These are phyloP conservation scores for Heracleum sosnowskyi DNA, from an alignment of 129 eudicot genomes.

Conservation along the genomic window DNA sequence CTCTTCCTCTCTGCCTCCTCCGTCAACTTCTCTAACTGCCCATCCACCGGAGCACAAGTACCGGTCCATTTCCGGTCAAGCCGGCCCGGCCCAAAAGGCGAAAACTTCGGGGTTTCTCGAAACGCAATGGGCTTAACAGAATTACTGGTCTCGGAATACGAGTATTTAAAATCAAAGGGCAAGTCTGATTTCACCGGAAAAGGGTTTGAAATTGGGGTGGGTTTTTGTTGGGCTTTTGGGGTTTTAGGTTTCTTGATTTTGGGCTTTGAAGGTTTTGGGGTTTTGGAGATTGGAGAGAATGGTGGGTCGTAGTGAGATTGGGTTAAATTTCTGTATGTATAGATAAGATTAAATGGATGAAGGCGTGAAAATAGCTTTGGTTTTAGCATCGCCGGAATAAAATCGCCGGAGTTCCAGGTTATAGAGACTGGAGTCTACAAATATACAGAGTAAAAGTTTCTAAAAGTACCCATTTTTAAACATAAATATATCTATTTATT, in stretches of 20 bases:
- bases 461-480: too few relatives aligned
- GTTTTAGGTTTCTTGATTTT: background rate
- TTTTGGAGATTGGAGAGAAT: background rate
- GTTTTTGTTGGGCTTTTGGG: background rate
- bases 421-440: background rate
- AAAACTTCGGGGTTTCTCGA: constrained; percentile 79
- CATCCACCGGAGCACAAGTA: constrained; percentile 44
- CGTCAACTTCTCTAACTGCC: constrained; percentile 16
- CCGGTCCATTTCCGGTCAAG: constrained; percentile 93
- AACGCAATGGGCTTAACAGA: constrained; percentile 61
- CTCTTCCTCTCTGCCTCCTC: constrained; percentile 31
- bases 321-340: background rate
- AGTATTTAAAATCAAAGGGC: constrained; percentile 84
- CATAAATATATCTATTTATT: too few relatives aligned
- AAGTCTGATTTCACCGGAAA: constrained; percentile 42
- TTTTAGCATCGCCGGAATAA: background rate
- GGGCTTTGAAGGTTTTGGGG: background rate
- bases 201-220: background rate
- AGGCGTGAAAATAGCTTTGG: background rate
- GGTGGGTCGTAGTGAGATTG: constrained; percentile 1
- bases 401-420: background rate
- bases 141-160: constrained; percentile 70
- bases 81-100: constrained; percentile 94
- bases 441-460: too few relatives aligned
- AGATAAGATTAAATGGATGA: background rate